These are phyloP conservation scores for Sungouiozyma ichnusensis DNA, from an alignment of 805 yeast genomes.

Conservation along the genomic window DNA sequence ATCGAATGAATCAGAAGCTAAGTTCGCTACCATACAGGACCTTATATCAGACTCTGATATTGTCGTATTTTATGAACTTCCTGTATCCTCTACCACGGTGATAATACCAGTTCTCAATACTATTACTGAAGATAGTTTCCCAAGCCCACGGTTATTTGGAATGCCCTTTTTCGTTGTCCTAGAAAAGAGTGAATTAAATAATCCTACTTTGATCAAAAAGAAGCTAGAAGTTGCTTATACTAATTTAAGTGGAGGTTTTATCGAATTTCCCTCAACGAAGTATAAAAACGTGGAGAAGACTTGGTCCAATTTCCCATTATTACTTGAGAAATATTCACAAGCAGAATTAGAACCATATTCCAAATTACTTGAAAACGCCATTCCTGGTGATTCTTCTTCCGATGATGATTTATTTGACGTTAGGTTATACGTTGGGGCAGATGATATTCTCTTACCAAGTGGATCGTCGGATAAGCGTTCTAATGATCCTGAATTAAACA, in stretches of 20 bases:
- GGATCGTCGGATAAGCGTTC: background rate
- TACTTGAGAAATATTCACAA: constrained; percentile 16
- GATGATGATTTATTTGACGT: constrained; percentile 16
- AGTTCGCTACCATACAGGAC: constrained; percentile 56
- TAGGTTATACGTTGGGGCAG: constrained; percentile 5
- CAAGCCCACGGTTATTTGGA: constrained; percentile 47
- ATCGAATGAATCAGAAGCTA: constrained; percentile 39
- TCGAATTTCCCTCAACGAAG: constrained; percentile 15
- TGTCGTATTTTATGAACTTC: constrained; percentile 52
- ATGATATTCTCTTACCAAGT: background rate
- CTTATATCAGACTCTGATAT: constrained; percentile 53
- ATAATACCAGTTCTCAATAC: constrained; percentile 54
- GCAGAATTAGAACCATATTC: constrained; percentile 15
- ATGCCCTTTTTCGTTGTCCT: constrained; percentile 66
- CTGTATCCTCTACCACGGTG: constrained; percentile 34
- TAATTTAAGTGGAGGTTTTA: constrained; percentile 37
- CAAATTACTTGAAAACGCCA: constrained; percentile 11
- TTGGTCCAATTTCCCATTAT: constrained; percentile 30
- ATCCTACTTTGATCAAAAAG: constrained; percentile 46
- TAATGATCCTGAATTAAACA: background rate
- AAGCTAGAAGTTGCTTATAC: constrained; percentile 43
- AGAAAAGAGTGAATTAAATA: constrained; percentile 38
- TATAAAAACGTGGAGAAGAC: constrained; percentile 7
- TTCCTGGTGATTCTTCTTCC: constrained; percentile 6
- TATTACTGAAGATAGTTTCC: constrained; percentile 31